A percentile compares a stretch with the other conserved stretches of the same genome.
These are phyloP conservation scores for Scolecobasidium constrictum DNA, from an alignment of 2,329 filamentous ascomycete species.

Conservation along the genomic window DNA sequence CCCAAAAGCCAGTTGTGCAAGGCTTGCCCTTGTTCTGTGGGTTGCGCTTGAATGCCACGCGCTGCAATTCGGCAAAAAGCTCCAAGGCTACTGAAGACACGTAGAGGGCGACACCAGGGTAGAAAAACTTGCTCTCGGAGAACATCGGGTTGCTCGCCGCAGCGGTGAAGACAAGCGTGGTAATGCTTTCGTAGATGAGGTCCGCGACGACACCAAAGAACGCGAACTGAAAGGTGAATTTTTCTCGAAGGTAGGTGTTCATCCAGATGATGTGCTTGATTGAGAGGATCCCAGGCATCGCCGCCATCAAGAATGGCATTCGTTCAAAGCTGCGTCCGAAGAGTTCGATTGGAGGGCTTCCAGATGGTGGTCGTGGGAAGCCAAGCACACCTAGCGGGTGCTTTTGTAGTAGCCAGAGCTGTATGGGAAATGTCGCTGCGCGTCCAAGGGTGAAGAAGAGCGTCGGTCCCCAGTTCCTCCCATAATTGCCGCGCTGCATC, in stretches of 20 bases:
- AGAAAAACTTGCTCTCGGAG: neutral
- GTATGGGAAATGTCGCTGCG: too few relatives aligned
- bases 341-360: neutral
- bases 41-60: neutral
- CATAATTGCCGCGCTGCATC: too few relatives aligned
- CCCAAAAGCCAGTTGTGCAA: constrained; percentile 5
- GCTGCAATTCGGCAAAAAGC: constrained; percentile 1
- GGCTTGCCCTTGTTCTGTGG: constrained; percentile 7
- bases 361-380: too few relatives aligned
- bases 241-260: neutral
- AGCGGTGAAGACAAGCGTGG: neutral
- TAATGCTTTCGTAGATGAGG: neutral
- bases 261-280: neutral
- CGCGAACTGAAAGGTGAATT: neutral
- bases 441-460: too few relatives aligned
- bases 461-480: too few relatives aligned
- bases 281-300: neutral
- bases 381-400: too few relatives aligned
- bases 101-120: neutral
- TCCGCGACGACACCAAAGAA: neutral
- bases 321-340: neutral
- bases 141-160: neutral
- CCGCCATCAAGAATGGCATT: neutral
- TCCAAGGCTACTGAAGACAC: neutral
- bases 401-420: too few relatives aligned